phyloP scores from a whole-genome alignment of 176 grass and related monocot genomes.

The Sorghum bicolor region DNA sequence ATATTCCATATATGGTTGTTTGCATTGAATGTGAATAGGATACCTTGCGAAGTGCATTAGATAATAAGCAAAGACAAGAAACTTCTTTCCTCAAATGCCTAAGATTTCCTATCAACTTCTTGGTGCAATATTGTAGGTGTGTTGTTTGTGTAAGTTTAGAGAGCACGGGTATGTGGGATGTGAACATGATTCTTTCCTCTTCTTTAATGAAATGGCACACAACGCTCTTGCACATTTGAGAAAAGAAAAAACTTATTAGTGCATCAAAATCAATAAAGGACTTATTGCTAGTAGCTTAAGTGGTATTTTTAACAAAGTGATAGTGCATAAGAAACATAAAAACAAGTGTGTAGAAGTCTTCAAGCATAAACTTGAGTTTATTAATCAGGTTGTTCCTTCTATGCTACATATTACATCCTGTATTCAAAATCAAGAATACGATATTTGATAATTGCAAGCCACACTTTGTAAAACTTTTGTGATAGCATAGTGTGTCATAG shows the following conservation, averaged over 20 bases:
- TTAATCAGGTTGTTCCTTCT: background rate
- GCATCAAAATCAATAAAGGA: background rate
- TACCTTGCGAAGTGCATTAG: background rate
- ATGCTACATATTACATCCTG: background rate
- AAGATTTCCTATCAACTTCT: background rate
- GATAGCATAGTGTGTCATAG: background rate
- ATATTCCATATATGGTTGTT: background rate
- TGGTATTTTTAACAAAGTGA: background rate
- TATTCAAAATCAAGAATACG: background rate
- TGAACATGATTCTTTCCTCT: no score
- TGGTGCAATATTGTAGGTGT: no score
- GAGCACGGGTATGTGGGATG: no score
- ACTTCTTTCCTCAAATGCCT: background rate
- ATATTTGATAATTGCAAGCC: background rate
- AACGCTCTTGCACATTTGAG: no score
- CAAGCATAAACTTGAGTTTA: background rate
- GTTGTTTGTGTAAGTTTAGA: no score
- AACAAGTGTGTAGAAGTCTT: background rate
- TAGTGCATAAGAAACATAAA: background rate
- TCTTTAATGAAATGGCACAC: no score
- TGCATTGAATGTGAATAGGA: background rate
- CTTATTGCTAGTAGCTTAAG: background rate
- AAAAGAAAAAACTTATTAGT: background rate
- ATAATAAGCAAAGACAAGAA: background rate
- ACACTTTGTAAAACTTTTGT: background rate